Percentiles rank a stretch among this genome's conserved stretches.
Conservation (phyloP, 768 basidiomycete species). For the Sarcomyxa edulis region DNA sequence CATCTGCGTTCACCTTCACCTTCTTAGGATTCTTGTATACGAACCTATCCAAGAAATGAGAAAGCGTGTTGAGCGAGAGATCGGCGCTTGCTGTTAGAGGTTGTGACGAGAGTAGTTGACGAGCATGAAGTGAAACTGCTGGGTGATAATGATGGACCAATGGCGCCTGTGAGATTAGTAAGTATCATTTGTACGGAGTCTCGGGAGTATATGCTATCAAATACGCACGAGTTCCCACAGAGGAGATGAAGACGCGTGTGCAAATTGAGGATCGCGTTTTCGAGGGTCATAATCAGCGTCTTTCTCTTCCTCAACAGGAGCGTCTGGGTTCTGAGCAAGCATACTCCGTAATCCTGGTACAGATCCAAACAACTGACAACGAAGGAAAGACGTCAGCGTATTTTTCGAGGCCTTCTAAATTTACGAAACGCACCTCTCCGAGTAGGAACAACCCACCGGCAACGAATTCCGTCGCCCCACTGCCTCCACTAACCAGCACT, state of each 20-base stretch:
- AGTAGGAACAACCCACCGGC: constrained; percentile 85
- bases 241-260: constrained; percentile 72
- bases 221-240: constrained; percentile 85
- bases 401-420: not conserved
- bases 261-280: constrained; percentile 87
- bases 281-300: constrained; percentile 66
- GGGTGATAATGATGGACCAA: constrained; percentile 89
- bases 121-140: constrained; percentile 78
- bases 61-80: constrained; percentile 87
- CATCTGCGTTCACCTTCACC: constrained; percentile 25
- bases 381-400: constrained; percentile 2
- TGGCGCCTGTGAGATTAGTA: constrained; percentile 53
- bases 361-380: constrained; percentile 34
- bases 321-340: constrained; percentile 15
- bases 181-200: not conserved
- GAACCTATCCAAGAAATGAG: constrained; percentile 95
- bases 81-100: constrained; percentile 82
- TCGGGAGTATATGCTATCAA: not conserved
- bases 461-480: constrained; percentile 79
- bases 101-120: constrained; percentile 67
- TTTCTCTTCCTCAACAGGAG: not conserved
- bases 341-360: constrained; percentile 34
- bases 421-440: constrained; percentile 60
- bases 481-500: constrained; percentile 62
- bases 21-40: constrained; percentile 96